Conservation (phyloP, 257 asterid species). For the Petrea volubilis region DNA sequence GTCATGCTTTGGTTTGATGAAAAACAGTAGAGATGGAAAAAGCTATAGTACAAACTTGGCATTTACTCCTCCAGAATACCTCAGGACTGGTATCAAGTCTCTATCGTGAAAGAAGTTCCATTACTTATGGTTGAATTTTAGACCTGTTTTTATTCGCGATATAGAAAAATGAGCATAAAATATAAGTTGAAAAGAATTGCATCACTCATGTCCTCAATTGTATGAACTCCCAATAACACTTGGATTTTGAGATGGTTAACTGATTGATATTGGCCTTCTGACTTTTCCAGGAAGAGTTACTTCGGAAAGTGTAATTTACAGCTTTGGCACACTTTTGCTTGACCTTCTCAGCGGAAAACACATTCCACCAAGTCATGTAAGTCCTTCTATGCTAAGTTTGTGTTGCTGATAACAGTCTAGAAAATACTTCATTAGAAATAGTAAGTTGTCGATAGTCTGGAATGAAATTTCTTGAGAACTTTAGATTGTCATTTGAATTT, state of each 20-base stretch:
- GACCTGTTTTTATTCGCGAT: background rate
- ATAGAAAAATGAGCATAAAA: background rate
- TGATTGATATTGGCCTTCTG: background rate
- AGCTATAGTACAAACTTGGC: conserved; percentile 76
- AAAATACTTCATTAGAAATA: background rate
- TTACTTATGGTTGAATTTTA: background rate
- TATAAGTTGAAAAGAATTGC: too few species aligned
- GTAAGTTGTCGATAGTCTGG: background rate
- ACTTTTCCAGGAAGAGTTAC: conserved; percentile 44
- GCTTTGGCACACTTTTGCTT: conserved; percentile 64
- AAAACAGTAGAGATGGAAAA: conserved; percentile 73
- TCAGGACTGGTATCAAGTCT: conserved; percentile 57
- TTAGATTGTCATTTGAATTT: too few species aligned
- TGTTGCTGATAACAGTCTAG: background rate
- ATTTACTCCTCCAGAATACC: conserved; percentile 77
- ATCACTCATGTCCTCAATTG: background rate
- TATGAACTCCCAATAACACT: background rate
- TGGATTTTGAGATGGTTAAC: background rate
- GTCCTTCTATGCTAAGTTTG: background rate
- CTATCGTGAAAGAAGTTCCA: background rate
- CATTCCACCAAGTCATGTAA: conserved; percentile 63
- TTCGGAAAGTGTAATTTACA: conserved; percentile 59
- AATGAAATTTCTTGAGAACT: too few species aligned
- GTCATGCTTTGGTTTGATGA: conserved; percentile 67
- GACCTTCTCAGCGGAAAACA: conserved; percentile 67